Percentiles rank a stretch among this genome's conserved stretches.
phyloP scores from a whole-genome alignment of 1,284 basidiomycete species.

The Malassezia furfur region DNA sequence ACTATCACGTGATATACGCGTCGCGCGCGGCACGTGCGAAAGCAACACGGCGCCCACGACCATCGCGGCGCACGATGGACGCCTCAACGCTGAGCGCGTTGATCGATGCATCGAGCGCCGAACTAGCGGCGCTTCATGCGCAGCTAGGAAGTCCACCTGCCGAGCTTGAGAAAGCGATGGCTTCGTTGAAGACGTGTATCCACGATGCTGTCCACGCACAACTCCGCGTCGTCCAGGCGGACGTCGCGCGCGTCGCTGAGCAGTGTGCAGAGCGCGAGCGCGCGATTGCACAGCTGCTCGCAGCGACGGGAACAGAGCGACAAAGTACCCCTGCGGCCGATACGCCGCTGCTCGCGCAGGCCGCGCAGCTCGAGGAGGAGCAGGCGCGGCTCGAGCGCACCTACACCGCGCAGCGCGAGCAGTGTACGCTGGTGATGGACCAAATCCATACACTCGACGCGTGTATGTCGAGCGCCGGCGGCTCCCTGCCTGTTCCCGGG shows the following conservation, averaged over 20 bases:
- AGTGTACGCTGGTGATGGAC: not conserved
- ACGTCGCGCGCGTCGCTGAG: slow-evolving; percentile 25
- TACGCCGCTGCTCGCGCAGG: slow-evolving; percentile 15
- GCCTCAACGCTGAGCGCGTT: slow-evolving; percentile 29
- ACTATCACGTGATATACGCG: slow-evolving; percentile 13
- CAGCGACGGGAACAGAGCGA: slow-evolving; percentile 2
- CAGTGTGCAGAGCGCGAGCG: slow-evolving; percentile 23
- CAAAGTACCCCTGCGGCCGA: not conserved
- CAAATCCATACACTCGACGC: slow-evolving; percentile 8
- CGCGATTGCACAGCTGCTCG: slow-evolving; percentile 16
- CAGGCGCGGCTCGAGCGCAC: slow-evolving; percentile 10
- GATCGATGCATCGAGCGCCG: slow-evolving; percentile 30
- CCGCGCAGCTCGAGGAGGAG: slow-evolving; percentile 6
- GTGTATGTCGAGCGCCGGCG: slow-evolving; percentile 15
- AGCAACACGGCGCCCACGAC: slow-evolving; percentile 1
- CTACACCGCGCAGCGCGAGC: slow-evolving; percentile 13
- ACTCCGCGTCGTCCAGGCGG: slow-evolving; percentile 28
- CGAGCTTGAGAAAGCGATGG: slow-evolving; percentile 29
- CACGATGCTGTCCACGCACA: slow-evolving; percentile 39
- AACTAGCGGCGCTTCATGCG: slow-evolving; percentile 29
- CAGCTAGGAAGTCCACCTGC: slow-evolving; percentile 36
- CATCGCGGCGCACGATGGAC: slow-evolving; percentile 26
- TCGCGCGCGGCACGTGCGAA: slow-evolving; percentile 13
- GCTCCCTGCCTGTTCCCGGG: not conserved
- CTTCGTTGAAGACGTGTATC: slow-evolving; percentile 32